A percentile compares a stretch with the other conserved stretches of the same genome.
Evolutionary conservation across 805 yeast species (phyloP).

Genomic region (Candida taoyuanica): DNA sequence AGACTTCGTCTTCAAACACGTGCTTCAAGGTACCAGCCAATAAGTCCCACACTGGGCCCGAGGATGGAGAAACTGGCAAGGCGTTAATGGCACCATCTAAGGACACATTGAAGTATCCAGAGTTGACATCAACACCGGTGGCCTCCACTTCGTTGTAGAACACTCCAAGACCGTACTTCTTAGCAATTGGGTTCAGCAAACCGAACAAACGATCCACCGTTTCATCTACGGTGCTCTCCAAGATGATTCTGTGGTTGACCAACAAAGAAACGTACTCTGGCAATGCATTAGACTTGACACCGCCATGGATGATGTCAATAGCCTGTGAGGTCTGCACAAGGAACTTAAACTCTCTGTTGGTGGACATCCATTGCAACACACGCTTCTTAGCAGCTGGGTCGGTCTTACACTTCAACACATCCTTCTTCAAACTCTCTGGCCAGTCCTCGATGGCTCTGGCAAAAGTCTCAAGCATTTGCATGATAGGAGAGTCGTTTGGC

Average conservation of each 20-base stretch:
- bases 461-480: slow-evolving; percentile 51
- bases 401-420: slow-evolving; percentile 33
- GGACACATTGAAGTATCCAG: slow-evolving; percentile 29
- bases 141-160: slow-evolving; percentile 14
- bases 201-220: slow-evolving; percentile 28
- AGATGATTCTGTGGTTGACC: slow-evolving; percentile 60
- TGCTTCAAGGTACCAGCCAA: slow-evolving; percentile 17
- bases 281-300: slow-evolving; percentile 70
- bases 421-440: slow-evolving; percentile 24
- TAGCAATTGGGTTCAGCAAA: slow-evolving; percentile 16
- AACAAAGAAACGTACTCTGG: slow-evolving; percentile 52
- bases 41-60: slow-evolving; percentile 20
- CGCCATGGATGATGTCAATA: slow-evolving; percentile 48
- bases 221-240: slow-evolving; percentile 44
- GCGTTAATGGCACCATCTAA: slow-evolving; percentile 17
- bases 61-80: slow-evolving; percentile 14
- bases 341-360: slow-evolving; percentile 10
- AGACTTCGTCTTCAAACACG: slow-evolving; percentile 27
- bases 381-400: slow-evolving; percentile 33
- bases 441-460: slow-evolving; percentile 41
- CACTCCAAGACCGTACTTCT: slow-evolving; percentile 21
- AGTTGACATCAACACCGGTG: slow-evolving; percentile 15
- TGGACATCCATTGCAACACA: slow-evolving; percentile 28
- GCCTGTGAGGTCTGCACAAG: slow-evolving; percentile 24
- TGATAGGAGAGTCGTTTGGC: slow-evolving; percentile 48